These are phyloP conservation scores for Falciphora oryzae DNA, from an alignment of 2,329 filamentous ascomycete species.

Conservation along the genomic window DNA sequence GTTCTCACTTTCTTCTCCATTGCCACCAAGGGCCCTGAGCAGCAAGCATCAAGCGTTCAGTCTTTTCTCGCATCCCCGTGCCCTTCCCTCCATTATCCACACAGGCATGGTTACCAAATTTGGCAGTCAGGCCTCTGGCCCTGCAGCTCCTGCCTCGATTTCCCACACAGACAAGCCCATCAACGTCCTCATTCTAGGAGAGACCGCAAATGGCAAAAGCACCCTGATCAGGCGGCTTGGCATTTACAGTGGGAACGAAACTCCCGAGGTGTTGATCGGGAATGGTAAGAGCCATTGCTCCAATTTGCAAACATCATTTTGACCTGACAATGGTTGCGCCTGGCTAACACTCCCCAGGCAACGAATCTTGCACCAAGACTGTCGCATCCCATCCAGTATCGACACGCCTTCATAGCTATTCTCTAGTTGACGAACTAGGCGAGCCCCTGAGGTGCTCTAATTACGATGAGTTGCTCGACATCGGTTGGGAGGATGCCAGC, in stretches of 20 bases:
- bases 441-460: not conserved
- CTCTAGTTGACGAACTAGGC: not conserved
- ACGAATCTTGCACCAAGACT: conserved; percentile 2
- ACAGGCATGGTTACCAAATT: not conserved
- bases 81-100: too few species aligned
- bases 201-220: not conserved
- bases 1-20: too few species aligned
- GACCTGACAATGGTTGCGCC: too few species aligned
- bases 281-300: not conserved
- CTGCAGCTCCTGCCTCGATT: not conserved
- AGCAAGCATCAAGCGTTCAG: too few species aligned
- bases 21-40: too few species aligned
- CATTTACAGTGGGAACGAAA: not conserved
- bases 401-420: not conserved
- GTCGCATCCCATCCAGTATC: not conserved
- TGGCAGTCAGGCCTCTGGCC: too few species aligned
- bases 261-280: not conserved
- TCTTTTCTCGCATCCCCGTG: too few species aligned
- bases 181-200: not conserved
- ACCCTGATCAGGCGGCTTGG: not conserved
- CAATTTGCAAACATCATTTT: too few species aligned
- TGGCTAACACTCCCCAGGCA: not conserved
- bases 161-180: not conserved
- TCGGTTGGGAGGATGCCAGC: not conserved
- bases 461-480: not conserved